Evolutionary conservation across 1,284 basidiomycete species (phyloP).

Genomic region (Apiotrichum gracile): DNA sequence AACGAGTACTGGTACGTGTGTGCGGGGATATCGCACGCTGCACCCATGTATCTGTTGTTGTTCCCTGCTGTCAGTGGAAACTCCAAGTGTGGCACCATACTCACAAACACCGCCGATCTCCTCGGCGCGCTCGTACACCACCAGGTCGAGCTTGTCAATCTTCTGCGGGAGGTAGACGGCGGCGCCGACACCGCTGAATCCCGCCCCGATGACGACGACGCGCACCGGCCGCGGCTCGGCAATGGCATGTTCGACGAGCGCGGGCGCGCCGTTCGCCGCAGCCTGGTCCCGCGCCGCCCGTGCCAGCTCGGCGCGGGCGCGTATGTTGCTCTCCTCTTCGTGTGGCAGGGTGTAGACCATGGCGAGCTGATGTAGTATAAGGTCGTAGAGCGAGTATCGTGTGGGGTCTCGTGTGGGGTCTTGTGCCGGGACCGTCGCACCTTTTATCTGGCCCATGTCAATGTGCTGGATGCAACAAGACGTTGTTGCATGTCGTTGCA

Average conservation of each 20-base stretch:
- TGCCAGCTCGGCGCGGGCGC: too few species aligned
- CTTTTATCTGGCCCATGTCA: too few species aligned
- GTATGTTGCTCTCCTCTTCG: too few species aligned
- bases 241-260: constrained; percentile 3
- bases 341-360: too few species aligned
- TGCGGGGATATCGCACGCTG: constrained; percentile 31
- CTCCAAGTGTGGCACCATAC: neutral
- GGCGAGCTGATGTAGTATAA: too few species aligned
- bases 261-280: neutral
- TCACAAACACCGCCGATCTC: constrained; percentile 17
- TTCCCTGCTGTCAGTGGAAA: constrained; percentile 11
- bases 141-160: constrained; percentile 6
- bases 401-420: too few species aligned
- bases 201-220: constrained; percentile 10
- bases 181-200: constrained; percentile 10
- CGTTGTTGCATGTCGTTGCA: too few species aligned
- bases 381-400: too few species aligned
- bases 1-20: constrained; percentile 24
- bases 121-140: constrained; percentile 10
- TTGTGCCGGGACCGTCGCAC: too few species aligned
- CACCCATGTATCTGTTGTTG: constrained; percentile 31
- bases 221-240: constrained; percentile 4
- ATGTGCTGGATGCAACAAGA: too few species aligned
- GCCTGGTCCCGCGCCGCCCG: too few species aligned
- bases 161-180: constrained; percentile 8